Evolutionary conservation across 2,329 filamentous ascomycete species (phyloP).

Genomic region (Aspergillus nomiae): DNA sequence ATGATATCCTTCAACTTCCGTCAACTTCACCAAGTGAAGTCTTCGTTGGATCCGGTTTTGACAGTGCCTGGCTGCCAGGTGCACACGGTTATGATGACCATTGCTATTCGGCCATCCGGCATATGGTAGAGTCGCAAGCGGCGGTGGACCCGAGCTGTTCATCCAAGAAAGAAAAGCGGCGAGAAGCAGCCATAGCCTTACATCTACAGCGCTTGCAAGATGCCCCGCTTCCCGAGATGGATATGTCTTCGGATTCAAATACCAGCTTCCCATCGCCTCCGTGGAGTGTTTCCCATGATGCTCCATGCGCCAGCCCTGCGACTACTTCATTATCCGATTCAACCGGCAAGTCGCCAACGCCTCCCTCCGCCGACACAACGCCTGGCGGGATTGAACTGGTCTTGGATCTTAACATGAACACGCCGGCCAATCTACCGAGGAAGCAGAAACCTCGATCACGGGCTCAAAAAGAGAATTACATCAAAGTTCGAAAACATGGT

Average conservation of each 20-base stretch:
- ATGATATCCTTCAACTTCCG: conserved; percentile 13
- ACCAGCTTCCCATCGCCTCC: conserved; percentile 34
- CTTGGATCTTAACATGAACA: conserved; percentile 47
- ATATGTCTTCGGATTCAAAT: conserved; percentile 31
- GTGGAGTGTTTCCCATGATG: conserved; percentile 27
- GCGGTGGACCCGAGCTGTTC: conserved; percentile 35
- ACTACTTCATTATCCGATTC: conserved; percentile 20
- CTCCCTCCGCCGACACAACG: conserved; percentile 17
- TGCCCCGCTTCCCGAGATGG: conserved; percentile 27
- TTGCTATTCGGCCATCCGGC: conserved; percentile 26
- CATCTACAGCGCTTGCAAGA: conserved; percentile 43
- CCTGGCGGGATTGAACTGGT: conserved; percentile 40
- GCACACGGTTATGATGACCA: conserved; percentile 15
- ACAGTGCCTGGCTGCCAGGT: conserved; percentile 15
- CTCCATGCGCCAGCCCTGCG: conserved; percentile 25
- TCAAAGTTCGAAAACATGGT: conserved; percentile 45
- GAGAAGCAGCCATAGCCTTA: conserved; percentile 44
- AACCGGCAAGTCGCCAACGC: conserved; percentile 15
- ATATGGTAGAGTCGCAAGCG: conserved; percentile 41
- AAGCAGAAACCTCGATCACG: conserved; percentile 46
- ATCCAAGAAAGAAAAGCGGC: conserved; percentile 44
- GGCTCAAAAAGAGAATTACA: conserved; percentile 47
- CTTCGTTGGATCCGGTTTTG: conserved; percentile 7
- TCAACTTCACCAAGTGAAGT: conserved; percentile 8
- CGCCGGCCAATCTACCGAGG: conserved; percentile 42